Evolutionary conservation across 352 stramenopile species (phyloP).

Genomic region (Pythium phragmiticola): DNA sequence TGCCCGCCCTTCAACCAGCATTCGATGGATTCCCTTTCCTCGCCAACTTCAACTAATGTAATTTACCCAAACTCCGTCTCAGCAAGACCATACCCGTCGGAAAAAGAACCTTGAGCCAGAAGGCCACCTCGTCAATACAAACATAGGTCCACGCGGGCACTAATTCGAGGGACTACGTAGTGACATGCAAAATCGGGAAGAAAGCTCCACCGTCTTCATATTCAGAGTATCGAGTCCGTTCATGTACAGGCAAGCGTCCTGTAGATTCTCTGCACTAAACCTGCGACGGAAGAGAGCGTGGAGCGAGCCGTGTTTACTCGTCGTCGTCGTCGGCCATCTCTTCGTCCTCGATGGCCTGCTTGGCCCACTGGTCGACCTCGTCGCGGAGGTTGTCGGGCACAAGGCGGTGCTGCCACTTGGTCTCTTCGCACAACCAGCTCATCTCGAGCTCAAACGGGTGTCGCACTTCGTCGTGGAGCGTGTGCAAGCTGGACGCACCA

Average conservation of each 20-base stretch:
- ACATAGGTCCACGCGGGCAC: background rate
- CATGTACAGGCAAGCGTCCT: no score
- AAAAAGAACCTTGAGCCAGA: background rate
- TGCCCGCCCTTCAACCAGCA: background rate
- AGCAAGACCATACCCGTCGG: constrained; percentile 5
- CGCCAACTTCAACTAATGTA: constrained; percentile 1
- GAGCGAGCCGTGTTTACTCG: constrained; percentile 31
- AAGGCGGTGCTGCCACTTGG: constrained; percentile 93
- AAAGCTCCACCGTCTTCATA: background rate
- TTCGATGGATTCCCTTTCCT: no score
- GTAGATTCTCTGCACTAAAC: background rate
- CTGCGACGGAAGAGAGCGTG: no score
- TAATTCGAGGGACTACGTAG: constrained; percentile 2
- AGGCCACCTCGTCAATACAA: background rate
- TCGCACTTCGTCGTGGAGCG: constrained; percentile 96
- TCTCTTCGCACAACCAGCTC: constrained; percentile 97
- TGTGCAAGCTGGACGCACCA: constrained; percentile 81
- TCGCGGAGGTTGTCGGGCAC: constrained; percentile 91
- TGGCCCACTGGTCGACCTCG: constrained; percentile 80
- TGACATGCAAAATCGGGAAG: constrained; percentile 1
- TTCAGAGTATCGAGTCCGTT: no score
- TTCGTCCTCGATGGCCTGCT: constrained; percentile 86
- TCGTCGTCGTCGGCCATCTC: constrained; percentile 89
- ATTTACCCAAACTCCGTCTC: background rate
- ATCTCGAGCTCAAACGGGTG: constrained; percentile 98